Percentiles rank a stretch among this genome's conserved stretches.
These are phyloP conservation scores for sorghum (Sorghum bicolor) DNA, from an alignment of 176 grass and related monocot genomes.

Conservation along the genomic window Sorghum_bicolor_NCBIv3 NC_012878.2:59267501-59268000, in stretches of 20 bases:
- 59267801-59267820: constrained; percentile 27
- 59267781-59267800: constrained; percentile 51
- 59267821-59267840: background rate
- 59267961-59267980: background rate
- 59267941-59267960: background rate
- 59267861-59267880: background rate
- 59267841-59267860: background rate
- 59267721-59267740: constrained; percentile 37
- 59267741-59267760: constrained; percentile 25
- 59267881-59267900: background rate
- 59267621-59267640: constrained; percentile 36
- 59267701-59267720: constrained; percentile 38
- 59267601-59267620: constrained; percentile 13
- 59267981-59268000: background rate
- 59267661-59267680: background rate
- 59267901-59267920: background rate
- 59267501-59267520: constrained; percentile 34
- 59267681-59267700: constrained; percentile 35
- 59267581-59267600: constrained; percentile 8
- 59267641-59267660: constrained; percentile 32
- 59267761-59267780: constrained; percentile 52
- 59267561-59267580: constrained; percentile 38
- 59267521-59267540: constrained; percentile 17
- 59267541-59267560: background rate
- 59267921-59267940: background rate